Evolutionary conservation across 2,329 filamentous ascomycete genomes (phyloP).

Genomic region (Xylariomycetidae sp.): DNA sequence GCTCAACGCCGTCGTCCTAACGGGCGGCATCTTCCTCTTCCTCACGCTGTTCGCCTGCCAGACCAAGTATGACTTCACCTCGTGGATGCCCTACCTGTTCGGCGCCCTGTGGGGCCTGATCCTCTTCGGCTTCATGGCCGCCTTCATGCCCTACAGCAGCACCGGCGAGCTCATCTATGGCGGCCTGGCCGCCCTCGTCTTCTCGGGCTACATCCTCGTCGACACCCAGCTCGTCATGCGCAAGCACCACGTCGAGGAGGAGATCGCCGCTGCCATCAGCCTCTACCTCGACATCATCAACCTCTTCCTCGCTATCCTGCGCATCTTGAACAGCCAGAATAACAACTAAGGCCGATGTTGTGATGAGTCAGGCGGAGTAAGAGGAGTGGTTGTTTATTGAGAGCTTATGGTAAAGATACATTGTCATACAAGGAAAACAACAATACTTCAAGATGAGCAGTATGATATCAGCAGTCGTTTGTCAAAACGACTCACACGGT

Average conservation of each 20-base stretch:
- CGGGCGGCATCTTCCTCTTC: constrained; percentile 75
- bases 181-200: constrained; percentile 75
- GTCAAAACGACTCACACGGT: too few relatives aligned
- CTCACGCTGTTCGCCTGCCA: constrained; percentile 90
- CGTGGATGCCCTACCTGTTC: constrained; percentile 94
- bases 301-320: constrained; percentile 89
- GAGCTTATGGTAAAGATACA: too few relatives aligned
- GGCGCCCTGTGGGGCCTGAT: constrained; percentile 85
- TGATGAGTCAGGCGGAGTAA: too few relatives aligned
- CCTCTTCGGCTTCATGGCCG: constrained; percentile 87
- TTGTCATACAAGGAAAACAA: too few relatives aligned
- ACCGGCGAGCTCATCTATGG: constrained; percentile 84
- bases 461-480: too few relatives aligned
- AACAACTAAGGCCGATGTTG: constrained; percentile 64
- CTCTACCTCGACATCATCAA: constrained; percentile 97
- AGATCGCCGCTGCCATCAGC: constrained; percentile 92
- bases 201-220: constrained; percentile 90
- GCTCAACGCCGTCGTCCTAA: constrained; percentile 84
- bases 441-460: too few relatives aligned
- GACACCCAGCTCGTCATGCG: constrained; percentile 95
- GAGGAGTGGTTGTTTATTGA: too few relatives aligned
- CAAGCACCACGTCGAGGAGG: constrained; percentile 96
- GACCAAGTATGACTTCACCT: constrained; percentile 96
- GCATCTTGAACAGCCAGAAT: constrained; percentile 93
- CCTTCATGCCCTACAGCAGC: constrained; percentile 81